phyloP scores from a whole-genome alignment of 805 yeast genomes.

The Ogataea glucozyma region DNA sequence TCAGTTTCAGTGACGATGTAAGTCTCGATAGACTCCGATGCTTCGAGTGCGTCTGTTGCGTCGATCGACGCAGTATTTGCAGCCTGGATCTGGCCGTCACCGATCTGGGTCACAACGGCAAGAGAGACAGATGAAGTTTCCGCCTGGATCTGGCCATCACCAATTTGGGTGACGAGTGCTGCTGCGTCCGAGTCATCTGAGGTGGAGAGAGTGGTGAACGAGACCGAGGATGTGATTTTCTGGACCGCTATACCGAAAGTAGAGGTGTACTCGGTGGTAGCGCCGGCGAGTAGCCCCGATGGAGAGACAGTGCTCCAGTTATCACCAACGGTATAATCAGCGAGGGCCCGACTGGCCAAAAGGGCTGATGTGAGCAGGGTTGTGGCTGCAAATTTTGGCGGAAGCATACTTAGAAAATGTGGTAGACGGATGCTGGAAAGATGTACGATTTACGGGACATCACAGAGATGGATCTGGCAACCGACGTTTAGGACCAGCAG shows the following conservation, averaged over 20 bases:
- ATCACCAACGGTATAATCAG: constrained; percentile 55
- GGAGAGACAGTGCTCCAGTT: constrained; percentile 75
- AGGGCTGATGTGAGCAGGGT: not conserved
- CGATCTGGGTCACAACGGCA: constrained; percentile 45
- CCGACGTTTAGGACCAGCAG: not conserved
- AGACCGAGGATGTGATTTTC: constrained; percentile 44
- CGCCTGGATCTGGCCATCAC: constrained; percentile 50
- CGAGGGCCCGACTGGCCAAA: not conserved
- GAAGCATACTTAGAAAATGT: constrained; percentile 1
- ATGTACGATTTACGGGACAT: too few species aligned
- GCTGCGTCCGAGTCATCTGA: constrained; percentile 28
- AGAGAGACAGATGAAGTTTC: constrained; percentile 36
- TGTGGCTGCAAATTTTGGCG: not conserved
- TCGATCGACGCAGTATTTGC: not conserved
- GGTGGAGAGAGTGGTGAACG: constrained; percentile 23
- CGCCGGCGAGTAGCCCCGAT: constrained; percentile 50
- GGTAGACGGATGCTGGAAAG: too few species aligned
- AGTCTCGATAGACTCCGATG: not conserved
- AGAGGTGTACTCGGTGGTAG: constrained; percentile 53
- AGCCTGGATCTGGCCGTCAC: constrained; percentile 46
- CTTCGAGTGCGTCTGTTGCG: not conserved
- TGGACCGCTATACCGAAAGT: constrained; percentile 70
- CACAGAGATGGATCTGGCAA: too few species aligned
- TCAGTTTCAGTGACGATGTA: constrained; percentile 3
- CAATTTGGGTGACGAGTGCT: constrained; percentile 43